phyloP scores from a whole-genome alignment of 1,139 yeast species.

The Suhomyces terraborum region DNA sequence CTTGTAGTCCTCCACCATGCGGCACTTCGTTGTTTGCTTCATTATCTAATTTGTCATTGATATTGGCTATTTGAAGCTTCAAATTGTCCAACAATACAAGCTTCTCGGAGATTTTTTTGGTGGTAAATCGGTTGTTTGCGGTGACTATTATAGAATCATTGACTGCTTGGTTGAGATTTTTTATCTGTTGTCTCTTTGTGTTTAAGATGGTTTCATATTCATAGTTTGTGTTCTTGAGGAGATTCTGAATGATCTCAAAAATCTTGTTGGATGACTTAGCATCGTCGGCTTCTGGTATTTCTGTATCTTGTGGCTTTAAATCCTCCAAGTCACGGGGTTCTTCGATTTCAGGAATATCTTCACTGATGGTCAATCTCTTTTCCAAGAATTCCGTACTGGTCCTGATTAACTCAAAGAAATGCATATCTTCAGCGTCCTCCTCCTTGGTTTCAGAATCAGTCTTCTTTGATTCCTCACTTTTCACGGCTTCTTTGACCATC shows the following conservation, averaged over 20 bases:
- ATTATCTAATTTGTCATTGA: slow-evolving; percentile 37
- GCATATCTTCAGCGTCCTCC: slow-evolving; percentile 24
- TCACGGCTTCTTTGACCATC: slow-evolving; percentile 40
- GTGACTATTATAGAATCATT: slow-evolving; percentile 48
- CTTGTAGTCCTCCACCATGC: slow-evolving; percentile 17
- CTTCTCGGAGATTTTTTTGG: slow-evolving; percentile 42
- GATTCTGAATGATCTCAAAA: slow-evolving; percentile 45
- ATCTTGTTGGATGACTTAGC: slow-evolving; percentile 33
- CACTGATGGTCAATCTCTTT: slow-evolving; percentile 31
- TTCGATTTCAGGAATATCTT: slow-evolving; percentile 22
- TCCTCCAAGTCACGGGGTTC: slow-evolving; percentile 23
- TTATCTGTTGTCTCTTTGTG: slow-evolving; percentile 41
- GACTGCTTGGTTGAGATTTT: slow-evolving; percentile 38
- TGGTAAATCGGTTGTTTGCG: slow-evolving; percentile 45
- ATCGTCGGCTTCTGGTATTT: slow-evolving; percentile 14
- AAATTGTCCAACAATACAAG: slow-evolving; percentile 42
- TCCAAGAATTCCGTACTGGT: slow-evolving; percentile 39
- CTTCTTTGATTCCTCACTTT: slow-evolving; percentile 17
- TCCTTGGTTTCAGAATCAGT: slow-evolving; percentile 19
- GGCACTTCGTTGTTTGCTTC: slow-evolving; percentile 30
- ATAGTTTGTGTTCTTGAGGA: slow-evolving; percentile 39
- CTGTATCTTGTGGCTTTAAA: slow-evolving; percentile 12
- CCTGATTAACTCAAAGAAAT: slow-evolving; percentile 37
- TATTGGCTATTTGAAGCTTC: slow-evolving; percentile 47
- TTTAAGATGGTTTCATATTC: slow-evolving; percentile 45